These are phyloP conservation scores for Tinospora cordifolia DNA, from an alignment of 164 flowering plant genomes.

Conservation along the genomic window DNA sequence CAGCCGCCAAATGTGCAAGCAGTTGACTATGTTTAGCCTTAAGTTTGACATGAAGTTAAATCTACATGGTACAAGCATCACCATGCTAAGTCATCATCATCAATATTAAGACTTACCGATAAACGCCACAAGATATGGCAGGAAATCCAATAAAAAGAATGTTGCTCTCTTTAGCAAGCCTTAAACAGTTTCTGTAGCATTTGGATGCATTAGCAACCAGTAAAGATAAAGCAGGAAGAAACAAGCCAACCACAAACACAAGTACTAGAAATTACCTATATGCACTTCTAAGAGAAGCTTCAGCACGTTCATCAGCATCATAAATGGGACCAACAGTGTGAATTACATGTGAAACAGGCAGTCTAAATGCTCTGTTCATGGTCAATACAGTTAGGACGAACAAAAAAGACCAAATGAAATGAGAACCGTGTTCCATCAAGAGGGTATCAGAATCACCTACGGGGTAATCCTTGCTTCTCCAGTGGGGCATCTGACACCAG, in stretches of 20 bases:
- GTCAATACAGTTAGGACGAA: conserved; percentile 3
- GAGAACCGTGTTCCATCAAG: background rate
- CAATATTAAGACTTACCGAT: conserved; percentile 39
- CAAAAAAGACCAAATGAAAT: background rate
- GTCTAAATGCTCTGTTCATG: conserved; percentile 59
- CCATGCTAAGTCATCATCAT: background rate
- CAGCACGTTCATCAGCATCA: conserved; percentile 47
- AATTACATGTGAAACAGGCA: conserved; percentile 84
- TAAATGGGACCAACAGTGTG: conserved; percentile 95
- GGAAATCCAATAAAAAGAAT: conserved; percentile 82
- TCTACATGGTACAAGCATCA: conserved; percentile 4
- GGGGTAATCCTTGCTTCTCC: conserved; percentile 95
- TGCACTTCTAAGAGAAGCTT: conserved; percentile 54
- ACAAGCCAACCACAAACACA: background rate
- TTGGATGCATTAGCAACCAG: background rate
- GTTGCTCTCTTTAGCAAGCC: conserved; percentile 66
- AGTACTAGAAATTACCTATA: conserved; percentile 42
- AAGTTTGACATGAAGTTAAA: background rate
- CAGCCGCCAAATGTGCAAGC: too few relatives aligned
- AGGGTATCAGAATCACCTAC: conserved; percentile 31
- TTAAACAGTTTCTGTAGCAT: conserved; percentile 61
- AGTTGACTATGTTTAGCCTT: too few relatives aligned
- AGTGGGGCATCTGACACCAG: conserved; percentile 82
- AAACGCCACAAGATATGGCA: conserved; percentile 91
- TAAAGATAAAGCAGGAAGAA: background rate